Evolutionary conservation across 768 basidiomycete species (phyloP), one percentile per base, ranked within the genome.

Genomic region (Daedaleopsis sinensis): DNA sequence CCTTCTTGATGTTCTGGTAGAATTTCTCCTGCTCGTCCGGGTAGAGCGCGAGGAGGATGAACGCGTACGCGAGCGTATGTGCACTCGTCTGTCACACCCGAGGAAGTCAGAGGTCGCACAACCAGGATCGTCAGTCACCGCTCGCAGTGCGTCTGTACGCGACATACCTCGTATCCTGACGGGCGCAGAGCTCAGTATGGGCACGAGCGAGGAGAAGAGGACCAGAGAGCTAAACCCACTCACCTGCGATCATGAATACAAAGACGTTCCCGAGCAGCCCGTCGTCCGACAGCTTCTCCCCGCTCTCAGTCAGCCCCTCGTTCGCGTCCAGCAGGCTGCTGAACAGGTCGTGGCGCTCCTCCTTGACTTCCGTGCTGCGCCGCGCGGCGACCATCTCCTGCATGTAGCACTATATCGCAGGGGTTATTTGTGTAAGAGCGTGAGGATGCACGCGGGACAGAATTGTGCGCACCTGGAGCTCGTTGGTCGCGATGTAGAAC

Each of bases 361-460:
- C 76, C 55, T 78, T 77, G 55, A 70, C 71, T 57, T 70, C 73
- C 6, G 73, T 68, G 4, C 52, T 55, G 48, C 76, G 74, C 3
- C 84, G 79, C 37, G 75, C 77, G 19, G 71, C 67, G 48, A 86
- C 82, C 83, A 86, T 85, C 66, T 85, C 83, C 2, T 67, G 67
- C 78, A 86, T 81, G 63, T 84, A 84, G 38, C 36, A 59, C 80
- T 80, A 64, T 35, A 9, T 4, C 21, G 15, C 16, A n/a, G 13
- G 27, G 18, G 2, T n/a, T 6, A 38, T 5, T n/a, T n/a, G 16
- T 18, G 23, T 27, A 5, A 2, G 18, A 7, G 32, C 1, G 18
- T 1, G 44, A 15, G 18, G 16, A n/a, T 4, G 32, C 32, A 52
- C 38, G 38, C 6, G 5, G 19, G 1, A 49, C 15, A 5, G 13